phyloP scores from a whole-genome alignment of 345 rosid species.

The Dipteronia dyeriana region DNA sequence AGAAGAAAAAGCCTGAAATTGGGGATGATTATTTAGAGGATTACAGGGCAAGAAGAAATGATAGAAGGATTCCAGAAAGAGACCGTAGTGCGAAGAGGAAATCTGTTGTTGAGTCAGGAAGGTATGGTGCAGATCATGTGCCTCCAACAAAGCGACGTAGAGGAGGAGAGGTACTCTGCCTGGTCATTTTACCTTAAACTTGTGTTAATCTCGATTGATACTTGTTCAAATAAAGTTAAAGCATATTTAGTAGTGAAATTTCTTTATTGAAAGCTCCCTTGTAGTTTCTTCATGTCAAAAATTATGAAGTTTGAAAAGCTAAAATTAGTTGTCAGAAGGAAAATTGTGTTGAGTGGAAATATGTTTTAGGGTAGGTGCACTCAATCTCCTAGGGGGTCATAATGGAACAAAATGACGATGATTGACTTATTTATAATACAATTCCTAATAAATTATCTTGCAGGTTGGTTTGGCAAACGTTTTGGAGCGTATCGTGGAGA shows the following conservation, averaged over 20 bases:
- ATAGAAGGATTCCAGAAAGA: conserved; percentile 63
- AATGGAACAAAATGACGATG: background rate
- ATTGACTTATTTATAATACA: too few relatives aligned
- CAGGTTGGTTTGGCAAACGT: conserved; percentile 91
- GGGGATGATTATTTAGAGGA: conserved; percentile 67
- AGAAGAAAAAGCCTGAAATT: conserved; percentile 61
- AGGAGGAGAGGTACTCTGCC: conserved; percentile 78
- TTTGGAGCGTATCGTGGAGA: conserved; percentile 76
- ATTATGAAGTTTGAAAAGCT: background rate
- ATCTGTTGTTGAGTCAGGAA: conserved; percentile 50
- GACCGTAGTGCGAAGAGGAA: conserved; percentile 66
- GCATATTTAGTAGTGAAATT: background rate
- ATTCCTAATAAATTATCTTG: background rate
- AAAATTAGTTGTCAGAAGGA: background rate
- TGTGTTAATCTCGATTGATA: background rate
- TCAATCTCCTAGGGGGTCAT: background rate
- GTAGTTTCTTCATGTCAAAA: background rate
- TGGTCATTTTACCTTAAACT: conserved; percentile 9
- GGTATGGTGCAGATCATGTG: conserved; percentile 49
- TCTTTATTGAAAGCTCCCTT: background rate
- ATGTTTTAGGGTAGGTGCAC: background rate
- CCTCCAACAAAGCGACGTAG: conserved; percentile 86
- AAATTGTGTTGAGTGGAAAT: background rate
- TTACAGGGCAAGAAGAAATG: conserved; percentile 50
- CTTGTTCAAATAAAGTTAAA: background rate